Evolutionary conservation across 2,329 filamentous ascomycete species (phyloP).

Genomic region (Pseudocercospora fuligena): DNA sequence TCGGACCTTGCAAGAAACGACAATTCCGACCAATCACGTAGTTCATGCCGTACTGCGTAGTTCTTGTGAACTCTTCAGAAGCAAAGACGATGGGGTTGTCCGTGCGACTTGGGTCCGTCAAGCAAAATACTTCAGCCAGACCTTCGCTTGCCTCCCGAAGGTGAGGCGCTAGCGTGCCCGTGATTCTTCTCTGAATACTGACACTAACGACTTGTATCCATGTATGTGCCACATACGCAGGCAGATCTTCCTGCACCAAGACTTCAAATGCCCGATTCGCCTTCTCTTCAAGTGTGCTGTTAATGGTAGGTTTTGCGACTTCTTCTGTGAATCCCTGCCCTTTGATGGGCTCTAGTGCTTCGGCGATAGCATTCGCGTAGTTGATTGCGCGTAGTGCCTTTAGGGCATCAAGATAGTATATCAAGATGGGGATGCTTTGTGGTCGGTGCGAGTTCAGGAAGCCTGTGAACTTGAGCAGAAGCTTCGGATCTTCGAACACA

Average conservation of each 20-base stretch:
- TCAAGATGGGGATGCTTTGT: slow-evolving; percentile 66
- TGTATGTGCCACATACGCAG: slow-evolving; percentile 71
- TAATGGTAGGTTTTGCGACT: slow-evolving; percentile 58
- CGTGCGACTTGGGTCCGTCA: slow-evolving; percentile 72
- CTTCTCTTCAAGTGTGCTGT: slow-evolving; percentile 64
- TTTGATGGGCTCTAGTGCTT: slow-evolving; percentile 62
- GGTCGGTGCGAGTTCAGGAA: slow-evolving; percentile 67
- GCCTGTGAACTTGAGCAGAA: slow-evolving; percentile 68
- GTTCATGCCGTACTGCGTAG: slow-evolving; percentile 74
- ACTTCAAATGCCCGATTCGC: slow-evolving; percentile 68
- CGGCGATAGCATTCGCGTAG: slow-evolving; percentile 72
- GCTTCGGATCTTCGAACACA: slow-evolving; percentile 68
- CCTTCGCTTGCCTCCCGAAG: slow-evolving; percentile 73
- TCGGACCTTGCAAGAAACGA: slow-evolving; percentile 76
- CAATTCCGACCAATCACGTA: slow-evolving; percentile 79
- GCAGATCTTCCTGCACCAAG: slow-evolving; percentile 69
- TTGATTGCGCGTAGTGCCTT: slow-evolving; percentile 73
- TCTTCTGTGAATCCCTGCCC: slow-evolving; percentile 61
- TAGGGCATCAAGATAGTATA: slow-evolving; percentile 72
- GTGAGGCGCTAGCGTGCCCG: slow-evolving; percentile 67
- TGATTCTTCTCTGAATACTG: slow-evolving; percentile 70
- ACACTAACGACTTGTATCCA: slow-evolving; percentile 73
- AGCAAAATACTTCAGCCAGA: slow-evolving; percentile 75
- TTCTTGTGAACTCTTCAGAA: slow-evolving; percentile 75
- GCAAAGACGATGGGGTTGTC: slow-evolving; percentile 81